phyloP scores from a whole-genome alignment of 768 basidiomycete species.

The Boletus rufocinnamomeus region DNA sequence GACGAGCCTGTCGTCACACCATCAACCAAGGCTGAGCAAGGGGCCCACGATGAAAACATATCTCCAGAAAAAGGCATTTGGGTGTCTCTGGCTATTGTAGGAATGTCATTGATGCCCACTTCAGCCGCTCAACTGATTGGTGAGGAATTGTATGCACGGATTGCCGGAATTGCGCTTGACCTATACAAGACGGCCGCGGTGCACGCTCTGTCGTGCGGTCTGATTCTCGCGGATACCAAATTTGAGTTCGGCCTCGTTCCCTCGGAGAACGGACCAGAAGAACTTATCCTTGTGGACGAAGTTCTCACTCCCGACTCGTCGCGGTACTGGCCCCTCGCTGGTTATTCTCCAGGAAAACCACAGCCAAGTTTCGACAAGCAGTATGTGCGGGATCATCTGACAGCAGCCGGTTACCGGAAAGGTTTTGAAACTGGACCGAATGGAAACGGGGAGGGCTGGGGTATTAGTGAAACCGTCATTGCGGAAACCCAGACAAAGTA shows the following conservation, averaged over 20 bases:
- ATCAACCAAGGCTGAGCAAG: constrained; percentile 94
- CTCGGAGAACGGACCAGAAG: constrained; percentile 36
- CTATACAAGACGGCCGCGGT: constrained; percentile 76
- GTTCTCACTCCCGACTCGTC: constrained; percentile 97
- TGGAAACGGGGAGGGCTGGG: constrained; percentile 74
- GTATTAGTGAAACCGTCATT: constrained; percentile 74
- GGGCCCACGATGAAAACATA: constrained; percentile 95
- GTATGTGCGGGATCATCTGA: constrained; percentile 90
- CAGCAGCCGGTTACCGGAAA: constrained; percentile 67
- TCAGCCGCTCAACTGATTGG: constrained; percentile 70
- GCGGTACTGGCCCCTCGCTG: constrained; percentile 87
- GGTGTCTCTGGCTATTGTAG: constrained; percentile 5
- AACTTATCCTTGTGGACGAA: constrained; percentile 91
- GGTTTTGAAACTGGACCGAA: constrained; percentile 76
- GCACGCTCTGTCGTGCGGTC: constrained; percentile 70
- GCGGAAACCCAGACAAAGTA: constrained; percentile 78
- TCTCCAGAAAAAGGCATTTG: constrained; percentile 70
- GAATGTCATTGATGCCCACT: constrained; percentile 5
- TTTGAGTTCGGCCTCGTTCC: constrained; percentile 93
- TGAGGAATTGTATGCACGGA: constrained; percentile 55
- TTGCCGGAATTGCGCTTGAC: constrained; percentile 61
- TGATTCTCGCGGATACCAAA: constrained; percentile 98
- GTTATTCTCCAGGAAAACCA: constrained; percentile 68
- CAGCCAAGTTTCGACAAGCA: constrained; percentile 98
- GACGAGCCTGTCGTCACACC: constrained; percentile 90